phyloP scores from a whole-genome alignment of 1,284 basidiomycete genomes.

The Heimioporus punctisporus region DNA sequence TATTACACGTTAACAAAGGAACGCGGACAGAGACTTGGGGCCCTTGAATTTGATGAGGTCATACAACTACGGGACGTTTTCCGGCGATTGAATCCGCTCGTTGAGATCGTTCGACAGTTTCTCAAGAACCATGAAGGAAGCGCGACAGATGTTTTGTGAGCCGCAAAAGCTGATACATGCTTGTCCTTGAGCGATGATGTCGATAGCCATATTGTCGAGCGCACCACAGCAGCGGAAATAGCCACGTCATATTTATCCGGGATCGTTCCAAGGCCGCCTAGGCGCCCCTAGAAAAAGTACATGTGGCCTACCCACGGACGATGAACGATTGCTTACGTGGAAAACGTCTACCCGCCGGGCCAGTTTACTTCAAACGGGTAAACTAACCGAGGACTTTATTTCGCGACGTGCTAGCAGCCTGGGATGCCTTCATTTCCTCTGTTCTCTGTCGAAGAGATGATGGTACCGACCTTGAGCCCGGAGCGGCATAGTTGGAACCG shows the following conservation, averaged over 20 bases:
- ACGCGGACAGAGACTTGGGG: constrained; percentile 81
- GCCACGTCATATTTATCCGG: constrained; percentile 97
- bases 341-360: constrained; percentile 89
- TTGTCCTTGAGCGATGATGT: constrained; percentile 90
- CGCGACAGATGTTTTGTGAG: constrained; percentile 89
- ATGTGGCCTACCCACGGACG: constrained; percentile 1
- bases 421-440: constrained; percentile 89
- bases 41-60: constrained; percentile 96
- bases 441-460: constrained; percentile 74
- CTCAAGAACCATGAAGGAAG: constrained; percentile 92
- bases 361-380: constrained; percentile 74
- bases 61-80: constrained; percentile 90
- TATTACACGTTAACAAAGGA: too few species aligned
- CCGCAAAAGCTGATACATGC: constrained; percentile 91
- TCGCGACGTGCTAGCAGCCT: constrained; percentile 85
- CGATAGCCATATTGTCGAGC: constrained; percentile 93
- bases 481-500: too few species aligned
- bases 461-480: too few species aligned
- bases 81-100: constrained; percentile 76
- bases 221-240: constrained; percentile 91
- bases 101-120: constrained; percentile 70
- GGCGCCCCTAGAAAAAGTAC: constrained; percentile 73
- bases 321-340: constrained; percentile 61
- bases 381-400: constrained; percentile 87
- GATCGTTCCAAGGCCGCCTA: constrained; percentile 94